Conservation (phyloP, 2,329 filamentous ascomycete species). For the Acrocalymma vagum region DNA sequence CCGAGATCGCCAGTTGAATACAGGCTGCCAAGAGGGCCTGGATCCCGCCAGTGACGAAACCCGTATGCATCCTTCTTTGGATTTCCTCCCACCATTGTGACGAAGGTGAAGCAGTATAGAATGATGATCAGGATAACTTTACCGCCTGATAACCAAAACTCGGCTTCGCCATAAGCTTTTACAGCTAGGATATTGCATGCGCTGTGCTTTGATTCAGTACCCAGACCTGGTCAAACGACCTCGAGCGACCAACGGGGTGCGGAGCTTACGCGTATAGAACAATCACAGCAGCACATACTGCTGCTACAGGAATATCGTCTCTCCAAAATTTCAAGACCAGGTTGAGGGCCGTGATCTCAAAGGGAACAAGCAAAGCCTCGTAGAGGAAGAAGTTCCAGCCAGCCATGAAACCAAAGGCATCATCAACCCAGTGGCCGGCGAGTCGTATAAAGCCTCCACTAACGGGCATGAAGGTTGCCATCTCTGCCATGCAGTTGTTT, state of each 20-base stretch:
- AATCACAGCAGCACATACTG: constrained; percentile 52
- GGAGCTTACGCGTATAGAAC: constrained; percentile 51
- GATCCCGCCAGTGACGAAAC: constrained; percentile 55
- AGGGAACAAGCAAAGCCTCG: constrained; percentile 60
- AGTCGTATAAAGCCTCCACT: constrained; percentile 71
- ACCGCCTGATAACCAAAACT: constrained; percentile 56
- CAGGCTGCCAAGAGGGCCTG: constrained; percentile 44
- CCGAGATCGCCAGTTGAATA: constrained; percentile 32
- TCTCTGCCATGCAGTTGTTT: constrained; percentile 73
- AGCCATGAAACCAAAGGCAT: constrained; percentile 67
- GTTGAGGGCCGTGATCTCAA: constrained; percentile 59
- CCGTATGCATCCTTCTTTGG: constrained; percentile 52
- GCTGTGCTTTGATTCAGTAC: too few relatives aligned
- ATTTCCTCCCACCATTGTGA: constrained; percentile 57
- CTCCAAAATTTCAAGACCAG: constrained; percentile 53
- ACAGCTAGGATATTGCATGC: constrained; percentile 58
- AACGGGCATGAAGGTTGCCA: constrained; percentile 70
- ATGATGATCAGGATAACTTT: constrained; percentile 58
- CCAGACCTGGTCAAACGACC: too few relatives aligned
- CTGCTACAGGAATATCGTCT: constrained; percentile 53
- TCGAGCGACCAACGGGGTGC: too few relatives aligned
- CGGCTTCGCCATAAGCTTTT: constrained; percentile 54
- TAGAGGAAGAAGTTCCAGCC: constrained; percentile 64
- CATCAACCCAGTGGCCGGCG: constrained; percentile 71
- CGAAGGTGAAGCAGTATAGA: constrained; percentile 56